Evolutionary conservation across 306 rosid genomes (phyloP).

Genomic region (Cyclanthera cordifolia): DNA sequence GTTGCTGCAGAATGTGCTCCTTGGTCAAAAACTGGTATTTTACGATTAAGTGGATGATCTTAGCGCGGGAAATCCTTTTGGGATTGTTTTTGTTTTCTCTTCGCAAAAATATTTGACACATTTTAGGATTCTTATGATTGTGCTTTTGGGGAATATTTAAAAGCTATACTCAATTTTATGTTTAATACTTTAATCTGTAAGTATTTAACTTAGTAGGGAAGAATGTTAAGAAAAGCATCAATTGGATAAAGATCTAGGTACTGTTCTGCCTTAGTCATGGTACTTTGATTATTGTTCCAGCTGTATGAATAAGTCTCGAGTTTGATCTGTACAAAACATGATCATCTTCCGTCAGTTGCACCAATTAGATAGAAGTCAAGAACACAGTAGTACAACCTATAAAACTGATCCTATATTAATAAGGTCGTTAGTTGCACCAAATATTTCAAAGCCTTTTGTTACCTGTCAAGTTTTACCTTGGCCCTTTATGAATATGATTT

Average conservation of each 20-base stretch:
- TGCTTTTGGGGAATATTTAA: background rate
- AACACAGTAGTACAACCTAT: no score
- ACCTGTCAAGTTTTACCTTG: background rate
- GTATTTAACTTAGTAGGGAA: background rate
- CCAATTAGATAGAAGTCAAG: no score
- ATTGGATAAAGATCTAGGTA: background rate
- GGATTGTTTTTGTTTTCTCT: background rate
- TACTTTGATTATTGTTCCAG: background rate
- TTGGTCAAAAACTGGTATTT: constrained; percentile 78
- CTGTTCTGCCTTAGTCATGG: background rate
- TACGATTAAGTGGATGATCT: background rate
- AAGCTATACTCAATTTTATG: background rate
- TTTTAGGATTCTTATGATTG: background rate
- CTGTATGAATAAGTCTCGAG: background rate
- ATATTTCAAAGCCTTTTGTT: background rate
- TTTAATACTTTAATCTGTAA: background rate
- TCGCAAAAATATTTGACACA: background rate
- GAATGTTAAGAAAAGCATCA: background rate
- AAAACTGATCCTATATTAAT: no score
- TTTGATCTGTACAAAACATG: background rate
- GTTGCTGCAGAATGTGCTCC: constrained; percentile 94
- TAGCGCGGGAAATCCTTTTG: background rate
- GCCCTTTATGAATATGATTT: background rate
- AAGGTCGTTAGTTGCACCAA: background rate
- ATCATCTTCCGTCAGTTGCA: background rate